Evolutionary conservation across 306 rosid species (phyloP).

Genomic region (Carpinus viminea): DNA sequence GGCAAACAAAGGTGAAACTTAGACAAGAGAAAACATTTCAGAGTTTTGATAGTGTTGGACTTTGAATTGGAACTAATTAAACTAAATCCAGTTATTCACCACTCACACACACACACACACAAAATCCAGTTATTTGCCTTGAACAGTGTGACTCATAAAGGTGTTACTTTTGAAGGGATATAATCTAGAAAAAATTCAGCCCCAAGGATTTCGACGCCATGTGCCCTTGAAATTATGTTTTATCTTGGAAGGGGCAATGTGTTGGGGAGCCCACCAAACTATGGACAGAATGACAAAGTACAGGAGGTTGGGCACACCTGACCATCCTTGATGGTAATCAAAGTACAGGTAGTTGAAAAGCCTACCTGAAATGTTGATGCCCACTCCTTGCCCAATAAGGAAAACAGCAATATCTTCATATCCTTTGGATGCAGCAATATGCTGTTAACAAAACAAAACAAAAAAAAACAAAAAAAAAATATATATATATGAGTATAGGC

Average conservation of each 20-base stretch:
- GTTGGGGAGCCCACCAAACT: neutral
- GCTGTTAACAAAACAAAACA: constrained; percentile 39
- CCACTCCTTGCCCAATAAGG: constrained; percentile 53
- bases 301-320: neutral
- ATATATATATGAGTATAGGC: constrained; percentile 18
- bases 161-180: neutral
- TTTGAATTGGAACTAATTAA: neutral
- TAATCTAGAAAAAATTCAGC: neutral
- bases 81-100: no score
- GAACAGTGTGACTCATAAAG: no score
- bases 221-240: neutral
- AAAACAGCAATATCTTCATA: constrained; percentile 46
- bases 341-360: constrained; percentile 1
- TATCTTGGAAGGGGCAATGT: neutral
- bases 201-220: neutral
- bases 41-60: no score
- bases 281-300: no score
- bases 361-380: constrained; percentile 45
- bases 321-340: neutral
- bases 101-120: no score
- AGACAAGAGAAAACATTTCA: no score
- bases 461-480: constrained; percentile 6
- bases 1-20: no score
- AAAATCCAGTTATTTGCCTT: no score
- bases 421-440: constrained; percentile 60